Conservation (phyloP, 225 moss, liverwort and hornwort species). For the Pseudoscleropodium purum region DNA sequence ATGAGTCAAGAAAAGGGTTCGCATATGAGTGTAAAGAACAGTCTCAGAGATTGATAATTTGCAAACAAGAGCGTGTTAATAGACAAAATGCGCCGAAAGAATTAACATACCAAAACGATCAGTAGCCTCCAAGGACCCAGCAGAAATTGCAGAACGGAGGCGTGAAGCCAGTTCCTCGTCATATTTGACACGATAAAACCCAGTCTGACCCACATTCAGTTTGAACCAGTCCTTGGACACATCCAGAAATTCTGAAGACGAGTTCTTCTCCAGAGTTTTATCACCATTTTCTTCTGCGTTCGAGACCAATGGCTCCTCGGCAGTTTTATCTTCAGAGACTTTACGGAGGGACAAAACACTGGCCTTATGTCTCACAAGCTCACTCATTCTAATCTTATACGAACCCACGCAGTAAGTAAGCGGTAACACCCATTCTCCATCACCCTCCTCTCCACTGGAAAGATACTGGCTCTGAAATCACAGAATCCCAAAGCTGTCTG, state of each 20-base stretch:
- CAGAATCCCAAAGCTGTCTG: neutral
- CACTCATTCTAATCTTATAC: conserved; percentile 31
- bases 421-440: conserved; percentile 70
- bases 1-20: neutral
- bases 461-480: conserved; percentile 58
- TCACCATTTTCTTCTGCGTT: conserved; percentile 15
- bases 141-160: conserved; percentile 53
- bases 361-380: conserved; percentile 56
- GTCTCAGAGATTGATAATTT: neutral
- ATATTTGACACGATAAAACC: conserved; percentile 70
- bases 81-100: neutral
- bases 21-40: neutral
- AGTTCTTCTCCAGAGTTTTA: neutral
- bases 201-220: conserved; percentile 67
- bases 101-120: conserved; percentile 56
- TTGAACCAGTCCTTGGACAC: conserved; percentile 51
- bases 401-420: conserved; percentile 63
- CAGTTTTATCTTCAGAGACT: neutral
- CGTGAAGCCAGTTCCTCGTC: conserved; percentile 60
- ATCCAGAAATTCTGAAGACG: conserved; percentile 8
- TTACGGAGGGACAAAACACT: conserved; percentile 34
- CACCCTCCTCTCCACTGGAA: conserved; percentile 44
- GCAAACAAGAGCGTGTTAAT: neutral
- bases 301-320: conserved; percentile 23
- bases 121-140: conserved; percentile 52